phyloP scores from a whole-genome alignment of 1,139 yeast genomes.

The Arxiozyma slooffiae region DNA sequence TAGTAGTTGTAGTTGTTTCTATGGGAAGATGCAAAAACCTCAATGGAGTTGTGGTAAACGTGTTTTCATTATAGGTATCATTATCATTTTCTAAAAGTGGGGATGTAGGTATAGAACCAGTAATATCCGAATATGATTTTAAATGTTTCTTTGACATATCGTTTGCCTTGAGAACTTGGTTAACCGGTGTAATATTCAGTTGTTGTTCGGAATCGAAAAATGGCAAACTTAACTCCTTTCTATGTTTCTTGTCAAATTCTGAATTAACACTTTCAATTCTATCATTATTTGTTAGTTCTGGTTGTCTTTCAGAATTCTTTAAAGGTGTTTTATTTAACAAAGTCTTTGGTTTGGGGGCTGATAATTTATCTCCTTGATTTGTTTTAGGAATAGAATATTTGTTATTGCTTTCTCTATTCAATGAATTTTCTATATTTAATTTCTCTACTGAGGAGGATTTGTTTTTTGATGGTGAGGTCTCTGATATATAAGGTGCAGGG shows the following conservation, averaged over 20 bases:
- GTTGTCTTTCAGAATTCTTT: not conserved
- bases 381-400: not conserved
- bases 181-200: not conserved
- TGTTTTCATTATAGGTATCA: not conserved
- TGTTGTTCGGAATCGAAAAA: not conserved
- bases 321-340: slow-evolving; percentile 4
- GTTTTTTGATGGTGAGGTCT: slow-evolving; percentile 9
- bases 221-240: not conserved
- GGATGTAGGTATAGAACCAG: not conserved
- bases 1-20: not conserved
- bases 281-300: not conserved
- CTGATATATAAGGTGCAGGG: slow-evolving; percentile 10
- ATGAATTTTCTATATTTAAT: not conserved
- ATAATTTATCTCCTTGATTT: not conserved
- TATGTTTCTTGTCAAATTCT: not conserved
- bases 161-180: not conserved
- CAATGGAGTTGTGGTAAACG: not conserved
- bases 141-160: not conserved
- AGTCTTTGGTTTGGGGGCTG: not conserved
- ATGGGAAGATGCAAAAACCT: not conserved
- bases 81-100: not conserved
- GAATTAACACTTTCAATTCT: not conserved
- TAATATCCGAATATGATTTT: not conserved
- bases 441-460: not conserved
- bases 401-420: not conserved